A percentile compares a stretch with the other conserved stretches of the same genome.
Conservation (phyloP, 1,139 yeast species). For the Pichia sp. region DNA sequence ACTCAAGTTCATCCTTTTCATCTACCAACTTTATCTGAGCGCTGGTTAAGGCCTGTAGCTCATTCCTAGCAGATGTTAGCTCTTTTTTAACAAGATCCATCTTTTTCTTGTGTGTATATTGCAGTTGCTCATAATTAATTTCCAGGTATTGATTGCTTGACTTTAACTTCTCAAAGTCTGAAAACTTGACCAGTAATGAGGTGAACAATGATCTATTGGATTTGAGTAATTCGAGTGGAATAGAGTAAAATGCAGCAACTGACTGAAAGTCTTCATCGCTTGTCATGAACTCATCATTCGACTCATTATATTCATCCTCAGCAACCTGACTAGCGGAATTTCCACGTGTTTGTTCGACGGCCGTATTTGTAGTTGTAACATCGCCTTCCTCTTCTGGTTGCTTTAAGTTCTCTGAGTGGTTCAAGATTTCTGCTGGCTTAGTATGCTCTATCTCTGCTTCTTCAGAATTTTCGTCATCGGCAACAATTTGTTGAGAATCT, state of each 20-base stretch:
- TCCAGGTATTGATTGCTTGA: slow-evolving; percentile 50
- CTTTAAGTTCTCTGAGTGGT: too few relatives aligned
- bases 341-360: neutral
- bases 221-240: slow-evolving; percentile 31
- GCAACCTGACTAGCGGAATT: too few relatives aligned
- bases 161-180: slow-evolving; percentile 45
- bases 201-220: slow-evolving; percentile 31
- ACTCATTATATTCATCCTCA: neutral
- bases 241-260: slow-evolving; percentile 36
- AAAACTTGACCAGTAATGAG: slow-evolving; percentile 41
- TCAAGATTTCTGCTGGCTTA: too few relatives aligned
- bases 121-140: slow-evolving; percentile 51
- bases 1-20: slow-evolving; percentile 30
- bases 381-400: neutral
- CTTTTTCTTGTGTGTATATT: slow-evolving; percentile 37
- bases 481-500: neutral
- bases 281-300: slow-evolving; percentile 2
- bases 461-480: neutral
- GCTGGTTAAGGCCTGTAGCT: slow-evolving; percentile 20
- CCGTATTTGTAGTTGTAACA: neutral
- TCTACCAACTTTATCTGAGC: slow-evolving; percentile 32
- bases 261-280: slow-evolving; percentile 23
- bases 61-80: slow-evolving; percentile 18
- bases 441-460: too few relatives aligned
- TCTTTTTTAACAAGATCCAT: slow-evolving; percentile 35